Conservation (phyloP, 352 stramenopile genomes). For the Globisporangium solare region DNA sequence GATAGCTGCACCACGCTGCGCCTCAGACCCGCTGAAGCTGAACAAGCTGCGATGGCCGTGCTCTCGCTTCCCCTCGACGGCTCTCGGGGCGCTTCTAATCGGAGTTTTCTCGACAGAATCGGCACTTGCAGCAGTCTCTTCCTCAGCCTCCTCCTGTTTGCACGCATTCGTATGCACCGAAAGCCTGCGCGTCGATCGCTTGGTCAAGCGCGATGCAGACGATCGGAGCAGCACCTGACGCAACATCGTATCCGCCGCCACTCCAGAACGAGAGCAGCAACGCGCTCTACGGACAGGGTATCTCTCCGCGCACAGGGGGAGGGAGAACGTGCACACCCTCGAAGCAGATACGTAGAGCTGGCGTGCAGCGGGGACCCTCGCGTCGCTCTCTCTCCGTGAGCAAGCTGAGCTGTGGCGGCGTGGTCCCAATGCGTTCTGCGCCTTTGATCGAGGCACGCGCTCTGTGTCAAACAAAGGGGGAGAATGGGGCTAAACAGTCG, state of each 20-base stretch:
- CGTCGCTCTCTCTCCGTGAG: not conserved
- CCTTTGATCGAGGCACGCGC: constrained; percentile 2
- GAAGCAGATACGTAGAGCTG: not conserved
- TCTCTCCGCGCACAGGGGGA: not conserved
- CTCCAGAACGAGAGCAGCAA: not conserved
- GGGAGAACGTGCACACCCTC: too few relatives aligned
- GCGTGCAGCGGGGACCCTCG: not conserved
- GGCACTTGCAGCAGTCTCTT: not conserved
- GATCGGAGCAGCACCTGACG: constrained; percentile 15
- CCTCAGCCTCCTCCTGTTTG: constrained; percentile 10
- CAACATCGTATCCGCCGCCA: constrained; percentile 8
- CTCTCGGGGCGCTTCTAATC: not conserved
- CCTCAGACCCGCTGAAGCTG: not conserved
- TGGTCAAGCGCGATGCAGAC: constrained; percentile 3
- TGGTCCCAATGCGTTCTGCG: constrained; percentile 1
- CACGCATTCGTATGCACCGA: constrained; percentile 16
- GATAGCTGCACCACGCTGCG: not conserved
- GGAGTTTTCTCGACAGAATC: not conserved
- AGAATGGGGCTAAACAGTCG: not conserved
- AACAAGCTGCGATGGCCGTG: constrained; percentile 10
- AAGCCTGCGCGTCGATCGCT: constrained; percentile 3
- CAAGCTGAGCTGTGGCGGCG: not conserved
- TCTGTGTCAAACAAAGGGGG: constrained; percentile 15
- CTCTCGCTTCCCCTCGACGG: not conserved
- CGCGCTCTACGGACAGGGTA: not conserved